These are phyloP conservation scores for Catharanthus roseus DNA, from an alignment of 257 asterid species.

Conservation along the genomic window DNA sequence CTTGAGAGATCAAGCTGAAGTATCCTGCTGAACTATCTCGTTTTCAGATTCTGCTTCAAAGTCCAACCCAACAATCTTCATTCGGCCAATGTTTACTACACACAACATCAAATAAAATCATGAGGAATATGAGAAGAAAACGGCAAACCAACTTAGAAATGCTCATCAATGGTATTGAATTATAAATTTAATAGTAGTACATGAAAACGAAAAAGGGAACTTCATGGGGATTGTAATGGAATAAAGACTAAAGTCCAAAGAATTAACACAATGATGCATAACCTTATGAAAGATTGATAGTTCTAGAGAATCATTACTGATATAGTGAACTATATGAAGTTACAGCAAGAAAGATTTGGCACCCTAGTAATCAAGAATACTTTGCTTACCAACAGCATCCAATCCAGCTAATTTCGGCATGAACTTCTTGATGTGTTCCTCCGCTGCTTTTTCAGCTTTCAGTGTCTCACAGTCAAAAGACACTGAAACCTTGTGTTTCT, in stretches of 20 bases:
- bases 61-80: slow-evolving; percentile 67
- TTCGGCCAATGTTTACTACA: slow-evolving; percentile 87
- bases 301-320: not conserved
- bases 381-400: slow-evolving; percentile 83
- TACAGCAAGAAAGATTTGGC: slow-evolving; percentile 10
- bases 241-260: not conserved
- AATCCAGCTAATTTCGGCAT: slow-evolving; percentile 91
- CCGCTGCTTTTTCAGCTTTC: slow-evolving; percentile 86
- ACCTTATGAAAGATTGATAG: not conserved
- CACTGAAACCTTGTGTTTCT: slow-evolving; percentile 43
- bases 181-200: not conserved
- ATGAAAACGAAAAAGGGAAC: not conserved
- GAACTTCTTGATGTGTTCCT: slow-evolving; percentile 79
- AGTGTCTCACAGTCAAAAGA: slow-evolving; percentile 88
- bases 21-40: slow-evolving; percentile 23
- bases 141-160: slow-evolving; percentile 2
- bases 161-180: slow-evolving; percentile 5
- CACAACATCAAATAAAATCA: slow-evolving; percentile 14
- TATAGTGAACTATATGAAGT: not conserved
- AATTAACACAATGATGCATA: not conserved
- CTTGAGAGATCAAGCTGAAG: not conserved
- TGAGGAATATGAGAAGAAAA: slow-evolving; percentile 1
- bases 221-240: not conserved
- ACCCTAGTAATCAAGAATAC: slow-evolving; percentile 10
- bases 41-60: slow-evolving; percentile 47